Evolutionary conservation across 2,329 filamentous ascomycete genomes (phyloP).

Genomic region (Diaporthe ampelina): DNA sequence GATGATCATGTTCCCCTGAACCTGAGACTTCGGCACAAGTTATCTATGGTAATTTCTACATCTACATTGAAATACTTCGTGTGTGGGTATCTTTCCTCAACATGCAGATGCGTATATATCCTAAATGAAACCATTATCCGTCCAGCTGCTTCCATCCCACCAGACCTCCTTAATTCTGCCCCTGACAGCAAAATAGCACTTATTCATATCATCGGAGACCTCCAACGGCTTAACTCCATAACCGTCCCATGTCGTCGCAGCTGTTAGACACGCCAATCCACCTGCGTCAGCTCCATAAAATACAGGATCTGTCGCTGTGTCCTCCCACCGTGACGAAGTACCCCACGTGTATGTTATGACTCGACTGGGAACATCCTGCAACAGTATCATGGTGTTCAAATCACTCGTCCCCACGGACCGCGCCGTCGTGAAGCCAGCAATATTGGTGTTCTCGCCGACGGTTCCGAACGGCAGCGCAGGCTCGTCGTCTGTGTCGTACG

Average conservation of each 20-base stretch:
- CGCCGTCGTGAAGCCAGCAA: constrained; percentile 16
- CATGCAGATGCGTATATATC: neutral
- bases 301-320: constrained; percentile 4
- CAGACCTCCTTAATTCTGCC: constrained; percentile 13
- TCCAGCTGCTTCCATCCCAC: constrained; percentile 13
- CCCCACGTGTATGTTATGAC: constrained; percentile 19
- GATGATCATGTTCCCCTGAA: neutral
- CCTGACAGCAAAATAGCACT: constrained; percentile 2
- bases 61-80: too few relatives aligned
- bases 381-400: constrained; percentile 7
- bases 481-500: constrained; percentile 9
- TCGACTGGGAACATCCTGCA: neutral
- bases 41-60: too few relatives aligned
- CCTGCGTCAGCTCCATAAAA: constrained; percentile 8
- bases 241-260: constrained; percentile 14
- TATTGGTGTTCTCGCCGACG: neutral
- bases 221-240: constrained; percentile 21
- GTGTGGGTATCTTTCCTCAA: neutral
- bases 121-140: constrained; percentile 13
- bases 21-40: too few relatives aligned
- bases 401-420: neutral
- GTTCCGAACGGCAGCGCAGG: constrained; percentile 13
- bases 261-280: constrained; percentile 4
- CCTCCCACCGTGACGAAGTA: neutral
- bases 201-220: constrained; percentile 23